Evolutionary conservation across 2,329 filamentous ascomycete species (phyloP).

Genomic region (Colletotrichum camelliae): DNA sequence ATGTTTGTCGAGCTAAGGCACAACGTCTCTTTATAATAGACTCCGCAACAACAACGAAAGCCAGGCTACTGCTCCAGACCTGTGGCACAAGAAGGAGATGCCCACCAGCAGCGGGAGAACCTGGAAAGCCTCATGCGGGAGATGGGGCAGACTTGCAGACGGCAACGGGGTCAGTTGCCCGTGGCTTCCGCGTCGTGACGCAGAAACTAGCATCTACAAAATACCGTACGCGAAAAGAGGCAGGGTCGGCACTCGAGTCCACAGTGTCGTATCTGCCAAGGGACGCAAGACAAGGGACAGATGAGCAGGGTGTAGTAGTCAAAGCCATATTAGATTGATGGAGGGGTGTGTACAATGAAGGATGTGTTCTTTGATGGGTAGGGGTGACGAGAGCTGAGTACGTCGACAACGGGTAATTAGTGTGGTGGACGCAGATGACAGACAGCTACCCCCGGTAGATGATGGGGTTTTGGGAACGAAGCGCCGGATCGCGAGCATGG

Average conservation of each 20-base stretch:
- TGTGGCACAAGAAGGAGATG: background rate
- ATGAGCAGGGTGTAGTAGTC: background rate
- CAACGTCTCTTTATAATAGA: conserved; percentile 5
- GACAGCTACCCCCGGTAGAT: background rate
- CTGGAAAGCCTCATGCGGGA: conserved; percentile 8
- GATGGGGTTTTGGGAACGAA: background rate
- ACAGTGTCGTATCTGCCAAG: background rate
- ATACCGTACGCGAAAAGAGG: background rate
- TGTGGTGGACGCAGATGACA: background rate
- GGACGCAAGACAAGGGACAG: background rate
- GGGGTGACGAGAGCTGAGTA: background rate
- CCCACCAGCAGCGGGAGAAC: background rate
- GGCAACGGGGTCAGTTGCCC: conserved; percentile 3
- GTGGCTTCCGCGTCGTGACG: conserved; percentile 13
- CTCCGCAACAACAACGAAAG: background rate
- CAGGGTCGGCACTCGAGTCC: background rate
- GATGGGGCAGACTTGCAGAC: conserved; percentile 19
- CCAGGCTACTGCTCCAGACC: background rate
- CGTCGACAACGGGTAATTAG: background rate
- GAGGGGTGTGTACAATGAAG: background rate
- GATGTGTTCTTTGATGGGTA: background rate
- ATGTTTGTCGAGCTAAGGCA: background rate
- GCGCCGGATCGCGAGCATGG: background rate
- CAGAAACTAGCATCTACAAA: conserved; percentile 1
- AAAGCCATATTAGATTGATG: background rate